Conservation (phyloP, 2,329 filamentous ascomycete species). For the Hortaea werneckii region DNA sequence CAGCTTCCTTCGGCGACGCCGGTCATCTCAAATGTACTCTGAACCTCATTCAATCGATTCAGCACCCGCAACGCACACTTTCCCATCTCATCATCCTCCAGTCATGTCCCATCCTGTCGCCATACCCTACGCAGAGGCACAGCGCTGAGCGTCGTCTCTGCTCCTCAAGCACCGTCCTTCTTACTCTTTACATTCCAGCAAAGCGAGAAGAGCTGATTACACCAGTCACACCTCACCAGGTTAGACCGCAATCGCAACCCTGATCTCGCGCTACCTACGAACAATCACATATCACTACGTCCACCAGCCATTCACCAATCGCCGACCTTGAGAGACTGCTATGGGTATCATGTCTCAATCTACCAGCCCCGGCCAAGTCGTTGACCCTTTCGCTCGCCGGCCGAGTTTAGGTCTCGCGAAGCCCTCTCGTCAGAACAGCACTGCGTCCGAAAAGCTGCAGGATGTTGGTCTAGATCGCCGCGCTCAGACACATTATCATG, state of each 20-base stretch:
- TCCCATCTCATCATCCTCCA: neutral
- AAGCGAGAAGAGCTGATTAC: no score
- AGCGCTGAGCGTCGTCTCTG: neutral
- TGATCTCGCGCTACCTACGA: neutral
- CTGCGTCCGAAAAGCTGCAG: neutral
- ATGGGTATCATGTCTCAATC: slow-evolving; percentile 4
- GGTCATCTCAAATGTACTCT: no score
- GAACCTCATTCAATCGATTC: no score
- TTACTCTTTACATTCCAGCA: neutral
- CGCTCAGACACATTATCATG: neutral
- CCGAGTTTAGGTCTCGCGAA: neutral
- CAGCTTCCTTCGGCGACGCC: no score
- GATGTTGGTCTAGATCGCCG: slow-evolving; percentile 1
- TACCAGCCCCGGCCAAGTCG: slow-evolving; percentile 2
- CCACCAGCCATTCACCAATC: no score
- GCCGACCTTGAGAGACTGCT: neutral
- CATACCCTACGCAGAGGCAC: neutral
- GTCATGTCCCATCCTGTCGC: neutral
- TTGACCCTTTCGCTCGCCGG: neutral
- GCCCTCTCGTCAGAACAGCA: slow-evolving; percentile 1
- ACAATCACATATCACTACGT: neutral
- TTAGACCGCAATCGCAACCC: neutral
- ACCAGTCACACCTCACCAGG: neutral
- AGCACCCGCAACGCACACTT: no score
- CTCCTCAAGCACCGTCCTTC: neutral